These are phyloP conservation scores for Neofusicoccum laricinum DNA, from an alignment of 2,329 filamentous ascomycete genomes.

Conservation along the genomic window DNA sequence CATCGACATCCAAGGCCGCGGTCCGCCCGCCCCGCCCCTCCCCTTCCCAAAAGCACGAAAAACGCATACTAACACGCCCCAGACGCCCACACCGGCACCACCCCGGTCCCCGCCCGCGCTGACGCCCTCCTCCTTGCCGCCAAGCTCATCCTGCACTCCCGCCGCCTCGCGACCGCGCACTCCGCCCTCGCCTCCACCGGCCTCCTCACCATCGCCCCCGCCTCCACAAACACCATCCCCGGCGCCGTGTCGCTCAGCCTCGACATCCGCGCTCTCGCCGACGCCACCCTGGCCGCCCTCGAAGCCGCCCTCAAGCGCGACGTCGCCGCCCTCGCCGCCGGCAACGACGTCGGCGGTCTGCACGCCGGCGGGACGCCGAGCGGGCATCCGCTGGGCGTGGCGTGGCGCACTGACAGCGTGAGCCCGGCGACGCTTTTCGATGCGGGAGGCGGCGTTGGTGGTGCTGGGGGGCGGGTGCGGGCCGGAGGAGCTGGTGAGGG, in stretches of 20 bases:
- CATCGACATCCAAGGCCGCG: too few species aligned
- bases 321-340: conserved; percentile 57
- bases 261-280: conserved; percentile 61
- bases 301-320: conserved; percentile 56
- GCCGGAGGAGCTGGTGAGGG: too few species aligned
- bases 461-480: too few species aligned
- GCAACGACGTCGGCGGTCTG: conserved; percentile 37
- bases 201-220: conserved; percentile 64
- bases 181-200: conserved; percentile 67
- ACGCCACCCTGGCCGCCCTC: conserved; percentile 55
- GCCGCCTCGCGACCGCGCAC: conserved; percentile 57
- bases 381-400: neutral
- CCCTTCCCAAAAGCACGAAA: too few species aligned
- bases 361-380: conserved; percentile 41
- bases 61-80: too few species aligned
- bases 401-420: conserved; percentile 13
- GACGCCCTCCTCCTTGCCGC: too few species aligned
- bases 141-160: too few species aligned
- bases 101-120: too few species aligned
- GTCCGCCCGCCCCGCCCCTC: too few species aligned
- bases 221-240: conserved; percentile 72
- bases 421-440: too few species aligned
- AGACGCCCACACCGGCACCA: too few species aligned
- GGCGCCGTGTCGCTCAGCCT: conserved; percentile 65
- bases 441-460: too few species aligned